Evolutionary conservation across 768 basidiomycete genomes (phyloP).

Genomic region (Mrakia frigida): DNA sequence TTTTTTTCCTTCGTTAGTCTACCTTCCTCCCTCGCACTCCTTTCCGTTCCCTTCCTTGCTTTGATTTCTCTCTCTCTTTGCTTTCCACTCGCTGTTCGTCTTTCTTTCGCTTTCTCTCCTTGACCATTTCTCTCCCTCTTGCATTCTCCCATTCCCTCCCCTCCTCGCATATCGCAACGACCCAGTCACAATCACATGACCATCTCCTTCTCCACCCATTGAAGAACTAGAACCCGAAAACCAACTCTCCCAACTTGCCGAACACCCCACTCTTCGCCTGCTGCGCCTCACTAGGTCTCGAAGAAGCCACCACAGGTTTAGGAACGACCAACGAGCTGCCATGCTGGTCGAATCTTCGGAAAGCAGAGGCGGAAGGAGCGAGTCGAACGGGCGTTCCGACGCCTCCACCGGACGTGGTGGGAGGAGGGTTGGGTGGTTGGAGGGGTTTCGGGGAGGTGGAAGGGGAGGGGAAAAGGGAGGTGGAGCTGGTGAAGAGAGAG

Average conservation of each 20-base stretch:
- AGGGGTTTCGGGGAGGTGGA: background rate
- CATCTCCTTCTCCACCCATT: background rate
- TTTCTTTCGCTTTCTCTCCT: background rate
- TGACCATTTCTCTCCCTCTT: background rate
- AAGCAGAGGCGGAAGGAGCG: conserved; percentile 24
- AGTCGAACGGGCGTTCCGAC: conserved; percentile 20
- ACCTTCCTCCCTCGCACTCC: no score
- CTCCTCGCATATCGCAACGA: background rate
- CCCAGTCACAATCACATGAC: background rate
- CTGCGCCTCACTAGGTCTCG: background rate
- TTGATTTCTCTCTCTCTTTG: no score
- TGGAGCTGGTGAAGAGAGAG: background rate
- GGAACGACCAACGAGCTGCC: background rate
- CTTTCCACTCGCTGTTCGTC: no score
- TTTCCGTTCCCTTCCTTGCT: no score
- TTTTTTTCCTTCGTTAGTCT: no score
- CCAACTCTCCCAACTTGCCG: conserved; percentile 29
- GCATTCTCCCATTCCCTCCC: background rate
- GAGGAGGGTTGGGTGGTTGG: background rate
- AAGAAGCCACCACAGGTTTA: background rate
- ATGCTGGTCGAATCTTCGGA: conserved; percentile 13
- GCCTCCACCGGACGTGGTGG: background rate
- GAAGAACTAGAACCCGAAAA: conserved; percentile 29
- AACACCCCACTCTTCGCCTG: conserved; percentile 10
- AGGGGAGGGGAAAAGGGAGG: background rate